phyloP scores from a whole-genome alignment of 768 basidiomycete genomes.

The Naganishia kalamii region DNA sequence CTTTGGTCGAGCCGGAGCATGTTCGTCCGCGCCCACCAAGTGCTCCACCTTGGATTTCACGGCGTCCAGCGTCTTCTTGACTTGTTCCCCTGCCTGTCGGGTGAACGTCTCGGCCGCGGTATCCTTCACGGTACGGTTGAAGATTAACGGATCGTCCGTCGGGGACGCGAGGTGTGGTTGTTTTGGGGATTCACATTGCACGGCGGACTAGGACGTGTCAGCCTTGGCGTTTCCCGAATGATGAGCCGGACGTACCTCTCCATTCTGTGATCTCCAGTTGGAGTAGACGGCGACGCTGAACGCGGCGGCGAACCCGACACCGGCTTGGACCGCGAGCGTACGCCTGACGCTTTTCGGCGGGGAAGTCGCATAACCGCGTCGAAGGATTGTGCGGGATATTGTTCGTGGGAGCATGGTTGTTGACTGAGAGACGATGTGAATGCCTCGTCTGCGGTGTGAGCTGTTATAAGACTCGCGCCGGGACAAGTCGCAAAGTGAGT shows the following conservation, averaged over 20 bases:
- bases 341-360: not conserved
- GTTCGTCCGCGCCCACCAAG: not conserved
- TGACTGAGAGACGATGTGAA: too few species aligned
- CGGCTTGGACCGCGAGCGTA: not conserved
- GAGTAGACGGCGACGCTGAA: not conserved
- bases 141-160: conserved; percentile 10
- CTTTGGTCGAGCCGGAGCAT: conserved; percentile 32
- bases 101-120: not conserved
- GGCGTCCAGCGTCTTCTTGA: not conserved
- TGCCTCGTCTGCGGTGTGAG: too few species aligned
- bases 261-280: not conserved
- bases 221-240: not conserved
- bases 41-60: not conserved
- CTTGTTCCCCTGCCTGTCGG: not conserved
- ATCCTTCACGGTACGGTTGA: conserved; percentile 13
- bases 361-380: not conserved
- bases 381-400: not conserved
- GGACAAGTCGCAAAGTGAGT: too few species aligned
- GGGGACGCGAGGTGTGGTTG: conserved; percentile 1
- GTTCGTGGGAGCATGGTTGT: conserved; percentile 2
- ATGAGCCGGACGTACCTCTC: not conserved
- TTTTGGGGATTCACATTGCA: conserved; percentile 9
- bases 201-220: not conserved
- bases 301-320: not conserved
- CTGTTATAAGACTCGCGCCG: too few species aligned